Conservation (phyloP, 2,329 filamentous ascomycete species). For the Pyrenochaeta sp. region DNA sequence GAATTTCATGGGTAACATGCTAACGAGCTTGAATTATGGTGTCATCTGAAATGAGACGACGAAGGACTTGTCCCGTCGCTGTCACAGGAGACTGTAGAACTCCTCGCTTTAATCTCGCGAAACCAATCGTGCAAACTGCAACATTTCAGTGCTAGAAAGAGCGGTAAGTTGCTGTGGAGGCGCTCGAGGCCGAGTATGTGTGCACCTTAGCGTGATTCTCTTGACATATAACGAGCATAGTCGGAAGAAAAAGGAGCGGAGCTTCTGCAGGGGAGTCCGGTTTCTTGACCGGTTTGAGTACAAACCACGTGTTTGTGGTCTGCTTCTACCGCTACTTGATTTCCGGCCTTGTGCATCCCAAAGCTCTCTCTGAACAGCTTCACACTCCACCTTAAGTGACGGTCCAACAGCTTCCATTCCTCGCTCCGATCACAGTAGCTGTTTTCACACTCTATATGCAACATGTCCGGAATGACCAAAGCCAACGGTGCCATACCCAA, state of each 20-base stretch:
- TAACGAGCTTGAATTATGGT: background rate
- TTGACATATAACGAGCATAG: background rate
- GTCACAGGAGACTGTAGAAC: background rate
- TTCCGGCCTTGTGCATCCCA: background rate
- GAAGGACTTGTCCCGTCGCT: background rate
- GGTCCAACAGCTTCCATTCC: too few relatives aligned
- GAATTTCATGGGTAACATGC: background rate
- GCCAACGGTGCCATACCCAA: too few relatives aligned
- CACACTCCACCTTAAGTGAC: background rate
- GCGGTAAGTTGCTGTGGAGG: background rate
- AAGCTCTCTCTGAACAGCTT: background rate
- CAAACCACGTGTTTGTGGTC: background rate
- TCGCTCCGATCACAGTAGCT: too few relatives aligned
- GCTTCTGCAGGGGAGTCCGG: background rate
- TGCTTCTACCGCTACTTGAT: background rate
- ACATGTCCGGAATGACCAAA: too few relatives aligned
- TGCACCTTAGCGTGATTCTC: background rate
- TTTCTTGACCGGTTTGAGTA: slow-evolving; percentile 5
- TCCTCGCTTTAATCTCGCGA: background rate
- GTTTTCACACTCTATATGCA: too few relatives aligned
- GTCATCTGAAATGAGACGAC: background rate
- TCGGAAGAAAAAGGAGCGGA: background rate
- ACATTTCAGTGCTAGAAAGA: background rate
- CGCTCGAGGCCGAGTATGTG: background rate
- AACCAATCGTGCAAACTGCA: background rate